Conservation (phyloP, 202 grass and related monocot species). For the Tripidium arundinaceum region DNA sequence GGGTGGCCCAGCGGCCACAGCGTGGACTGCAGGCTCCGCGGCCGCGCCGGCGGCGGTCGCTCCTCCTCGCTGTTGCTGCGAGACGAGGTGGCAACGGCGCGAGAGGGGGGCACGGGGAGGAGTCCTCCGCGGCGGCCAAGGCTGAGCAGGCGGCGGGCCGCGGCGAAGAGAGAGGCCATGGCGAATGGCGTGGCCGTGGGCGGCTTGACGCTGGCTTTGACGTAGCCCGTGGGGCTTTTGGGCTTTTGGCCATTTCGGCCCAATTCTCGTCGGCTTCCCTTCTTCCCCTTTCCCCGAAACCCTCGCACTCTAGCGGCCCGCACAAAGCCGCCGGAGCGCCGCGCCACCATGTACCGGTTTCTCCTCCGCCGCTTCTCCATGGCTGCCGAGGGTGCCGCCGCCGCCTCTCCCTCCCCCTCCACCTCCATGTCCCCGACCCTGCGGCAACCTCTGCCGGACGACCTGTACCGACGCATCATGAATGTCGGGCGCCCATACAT, state of each 20-base stretch:
- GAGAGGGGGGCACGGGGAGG: not conserved
- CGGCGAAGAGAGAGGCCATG: slow-evolving; percentile 38
- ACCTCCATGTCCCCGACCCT: not conserved
- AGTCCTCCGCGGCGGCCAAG: slow-evolving; percentile 22
- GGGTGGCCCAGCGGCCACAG: slow-evolving; percentile 74
- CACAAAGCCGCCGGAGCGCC: slow-evolving; percentile 2
- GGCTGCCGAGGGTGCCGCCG: not conserved
- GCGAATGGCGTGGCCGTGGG: not conserved
- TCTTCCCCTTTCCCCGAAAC: not conserved
- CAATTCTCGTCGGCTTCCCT: not conserved
- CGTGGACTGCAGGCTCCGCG: slow-evolving; percentile 44
- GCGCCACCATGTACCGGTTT: slow-evolving; percentile 28
- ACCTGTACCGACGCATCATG: slow-evolving; percentile 31
- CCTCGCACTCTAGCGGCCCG: not conserved
- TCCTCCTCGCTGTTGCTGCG: slow-evolving; percentile 17
- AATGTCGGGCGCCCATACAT: slow-evolving; percentile 8
- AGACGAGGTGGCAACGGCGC: not conserved
- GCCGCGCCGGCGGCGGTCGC: not conserved
- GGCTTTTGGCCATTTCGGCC: not conserved
- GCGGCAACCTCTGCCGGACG: not conserved
- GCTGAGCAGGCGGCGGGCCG: slow-evolving; percentile 35
- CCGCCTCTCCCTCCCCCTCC: not conserved
- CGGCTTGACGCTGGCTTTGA: not conserved
- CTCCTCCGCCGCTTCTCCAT: slow-evolving; percentile 29
- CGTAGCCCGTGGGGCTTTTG: not conserved